Evolutionary conservation across 2,329 filamentous ascomycete species (phyloP).

Genomic region (Exophiala phaeomuriformis): DNA sequence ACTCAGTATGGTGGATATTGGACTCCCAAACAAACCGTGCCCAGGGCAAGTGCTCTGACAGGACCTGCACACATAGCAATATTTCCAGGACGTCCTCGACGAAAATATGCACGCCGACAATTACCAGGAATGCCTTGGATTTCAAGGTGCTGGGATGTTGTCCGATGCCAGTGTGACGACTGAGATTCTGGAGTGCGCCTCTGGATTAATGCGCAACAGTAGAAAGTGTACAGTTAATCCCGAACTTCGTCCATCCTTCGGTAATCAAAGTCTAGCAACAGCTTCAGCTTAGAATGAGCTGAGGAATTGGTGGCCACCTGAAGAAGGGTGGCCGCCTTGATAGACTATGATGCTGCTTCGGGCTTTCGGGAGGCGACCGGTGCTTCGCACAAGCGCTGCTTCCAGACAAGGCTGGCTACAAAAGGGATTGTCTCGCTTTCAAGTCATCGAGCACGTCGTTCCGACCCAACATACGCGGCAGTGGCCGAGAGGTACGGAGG

Average conservation of each 20-base stretch:
- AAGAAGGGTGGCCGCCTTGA: neutral
- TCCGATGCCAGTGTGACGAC: neutral
- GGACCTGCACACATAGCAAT: too few species aligned
- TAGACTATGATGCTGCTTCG: slow-evolving; percentile 2
- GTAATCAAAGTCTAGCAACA: neutral
- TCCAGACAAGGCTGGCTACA: neutral
- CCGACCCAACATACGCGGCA: slow-evolving; percentile 46
- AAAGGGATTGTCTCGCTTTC: slow-evolving; percentile 31
- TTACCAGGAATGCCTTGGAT: neutral
- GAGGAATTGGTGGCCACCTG: neutral
- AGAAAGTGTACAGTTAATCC: neutral
- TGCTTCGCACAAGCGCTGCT: neutral
- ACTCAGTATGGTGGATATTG: neutral
- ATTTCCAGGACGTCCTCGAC: too few species aligned
- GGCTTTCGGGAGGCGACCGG: neutral
- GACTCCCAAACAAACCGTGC: too few species aligned
- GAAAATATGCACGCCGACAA: neutral
- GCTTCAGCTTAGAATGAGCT: neutral
- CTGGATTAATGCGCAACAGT: neutral
- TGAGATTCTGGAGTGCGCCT: neutral
- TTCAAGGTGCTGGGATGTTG: neutral
- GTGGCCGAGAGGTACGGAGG: slow-evolving; percentile 36
- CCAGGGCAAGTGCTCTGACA: too few species aligned
- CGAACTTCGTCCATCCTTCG: neutral
- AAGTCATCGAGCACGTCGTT: slow-evolving; percentile 42